phyloP scores from a whole-genome alignment of 352 stramenopile genomes.

The Aphanomyces astaci region DNA sequence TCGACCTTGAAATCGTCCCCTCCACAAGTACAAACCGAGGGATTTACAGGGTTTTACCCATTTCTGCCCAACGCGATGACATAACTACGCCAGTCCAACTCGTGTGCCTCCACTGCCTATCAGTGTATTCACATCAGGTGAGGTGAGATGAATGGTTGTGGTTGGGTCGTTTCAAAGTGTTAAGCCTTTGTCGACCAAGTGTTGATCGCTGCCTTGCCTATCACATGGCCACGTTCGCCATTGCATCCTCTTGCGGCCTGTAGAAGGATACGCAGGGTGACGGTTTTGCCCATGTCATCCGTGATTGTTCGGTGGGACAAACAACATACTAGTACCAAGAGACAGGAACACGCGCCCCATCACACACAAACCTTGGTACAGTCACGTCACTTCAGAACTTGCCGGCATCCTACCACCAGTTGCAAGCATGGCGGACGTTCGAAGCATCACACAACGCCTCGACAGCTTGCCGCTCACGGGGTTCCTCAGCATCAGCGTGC shows the following conservation, averaged over 20 bases:
- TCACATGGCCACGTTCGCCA: no score
- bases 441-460: constrained; percentile 57
- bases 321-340: neutral
- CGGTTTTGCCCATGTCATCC: neutral
- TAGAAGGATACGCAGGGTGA: neutral
- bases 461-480: constrained; percentile 43
- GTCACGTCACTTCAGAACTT: neutral
- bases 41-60: no score
- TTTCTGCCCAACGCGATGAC: no score
- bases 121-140: no score
- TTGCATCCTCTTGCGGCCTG: neutral
- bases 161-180: no score
- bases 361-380: neutral
- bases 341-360: neutral
- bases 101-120: no score
- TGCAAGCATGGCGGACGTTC: constrained; percentile 40
- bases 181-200: no score
- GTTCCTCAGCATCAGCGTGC: constrained; percentile 53
- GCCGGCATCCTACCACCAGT: neutral
- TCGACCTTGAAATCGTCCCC: no score
- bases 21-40: no score
- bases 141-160: no score
- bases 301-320: neutral
- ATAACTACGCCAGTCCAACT: no score
- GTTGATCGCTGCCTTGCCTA: no score